These are phyloP conservation scores for Rheum nobile DNA, from an alignment of 148 eudicot genomes.

Conservation along the genomic window DNA sequence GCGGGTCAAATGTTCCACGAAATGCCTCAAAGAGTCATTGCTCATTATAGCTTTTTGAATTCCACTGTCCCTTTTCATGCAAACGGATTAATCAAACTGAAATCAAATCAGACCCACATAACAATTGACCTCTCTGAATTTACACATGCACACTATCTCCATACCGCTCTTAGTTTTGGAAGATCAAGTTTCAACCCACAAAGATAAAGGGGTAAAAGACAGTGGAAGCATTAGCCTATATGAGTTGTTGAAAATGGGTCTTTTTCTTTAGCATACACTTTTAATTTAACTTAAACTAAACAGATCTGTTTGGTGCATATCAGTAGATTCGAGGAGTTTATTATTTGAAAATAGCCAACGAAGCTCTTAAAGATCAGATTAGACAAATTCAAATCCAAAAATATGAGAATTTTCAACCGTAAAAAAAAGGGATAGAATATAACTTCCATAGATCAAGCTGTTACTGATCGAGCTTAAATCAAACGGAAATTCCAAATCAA, in stretches of 20 bases:
- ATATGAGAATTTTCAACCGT: not conserved
- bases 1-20: slow-evolving; percentile 1
- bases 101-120: not conserved
- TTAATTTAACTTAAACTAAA: no score
- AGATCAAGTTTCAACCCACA: no score
- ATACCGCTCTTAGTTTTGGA: no score
- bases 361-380: not conserved
- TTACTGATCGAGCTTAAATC: not conserved
- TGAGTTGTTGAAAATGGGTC: no score
- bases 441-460: not conserved
- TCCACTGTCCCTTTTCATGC: no score
- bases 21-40: slow-evolving; percentile 5
- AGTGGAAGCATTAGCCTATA: no score
- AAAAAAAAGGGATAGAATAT: not conserved
- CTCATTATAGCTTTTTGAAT: not conserved
- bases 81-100: no score
- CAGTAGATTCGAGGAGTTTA: not conserved
- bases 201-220: no score
- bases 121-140: no score
- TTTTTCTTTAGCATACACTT: no score
- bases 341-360: not conserved
- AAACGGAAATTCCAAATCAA: not conserved
- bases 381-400: not conserved
- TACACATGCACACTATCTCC: no score
- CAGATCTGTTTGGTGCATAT: not conserved